Evolutionary conservation across 495 filamentous ascomycete species (phyloP).

Genomic region (Penicillium cataractarum): DNA sequence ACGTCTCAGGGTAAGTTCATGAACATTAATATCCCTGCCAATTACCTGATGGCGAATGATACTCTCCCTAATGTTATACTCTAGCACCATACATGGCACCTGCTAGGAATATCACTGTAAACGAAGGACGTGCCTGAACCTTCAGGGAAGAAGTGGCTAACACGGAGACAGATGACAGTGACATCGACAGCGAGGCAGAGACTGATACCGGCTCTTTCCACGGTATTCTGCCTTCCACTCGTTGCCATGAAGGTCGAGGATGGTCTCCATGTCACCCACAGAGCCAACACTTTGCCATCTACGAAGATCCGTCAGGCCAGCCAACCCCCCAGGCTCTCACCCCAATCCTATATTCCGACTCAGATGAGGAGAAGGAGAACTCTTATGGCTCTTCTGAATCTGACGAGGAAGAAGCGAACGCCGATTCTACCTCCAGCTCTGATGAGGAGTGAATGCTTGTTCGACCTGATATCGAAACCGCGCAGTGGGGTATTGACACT

Average conservation of each 20-base stretch:
- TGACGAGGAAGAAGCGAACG: too few relatives aligned
- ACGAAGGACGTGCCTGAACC: too few relatives aligned
- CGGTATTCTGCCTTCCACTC: not conserved
- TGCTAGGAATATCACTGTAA: too few relatives aligned
- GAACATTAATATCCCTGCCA: not conserved
- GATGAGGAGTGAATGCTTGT: too few relatives aligned
- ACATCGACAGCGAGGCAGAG: not conserved
- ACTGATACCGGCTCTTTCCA: not conserved
- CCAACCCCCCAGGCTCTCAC: not conserved
- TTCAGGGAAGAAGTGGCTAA: too few relatives aligned
- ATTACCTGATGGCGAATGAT: not conserved
- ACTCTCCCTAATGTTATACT: too few relatives aligned
- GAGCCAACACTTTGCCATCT: not conserved
- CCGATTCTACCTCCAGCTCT: too few relatives aligned
- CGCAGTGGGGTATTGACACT: too few relatives aligned
- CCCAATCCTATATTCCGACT: not conserved
- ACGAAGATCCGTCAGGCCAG: slow-evolving; percentile 1
- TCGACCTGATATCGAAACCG: too few relatives aligned
- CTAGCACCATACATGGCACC: not conserved
- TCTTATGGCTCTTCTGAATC: too few relatives aligned
- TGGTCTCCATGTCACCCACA: not conserved
- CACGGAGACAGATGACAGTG: not conserved
- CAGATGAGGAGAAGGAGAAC: slow-evolving; percentile 26
- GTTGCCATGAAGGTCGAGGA: not conserved
- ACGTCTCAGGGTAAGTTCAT: not conserved